Base-by-base conservation (phyloP, 164 flowering plant species). In the Sedum album region DNA sequence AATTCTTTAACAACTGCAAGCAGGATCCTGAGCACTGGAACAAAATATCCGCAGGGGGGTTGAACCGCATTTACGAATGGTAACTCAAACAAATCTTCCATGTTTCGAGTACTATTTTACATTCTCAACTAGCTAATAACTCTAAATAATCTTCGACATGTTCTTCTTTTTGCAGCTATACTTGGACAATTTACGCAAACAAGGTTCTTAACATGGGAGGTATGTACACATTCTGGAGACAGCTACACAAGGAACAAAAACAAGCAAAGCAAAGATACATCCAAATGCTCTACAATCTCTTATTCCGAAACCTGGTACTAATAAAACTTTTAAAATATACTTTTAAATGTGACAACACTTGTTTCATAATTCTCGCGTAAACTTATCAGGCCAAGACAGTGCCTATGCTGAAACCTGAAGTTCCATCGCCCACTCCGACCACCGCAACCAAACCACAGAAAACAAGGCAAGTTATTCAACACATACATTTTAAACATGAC, bases 171-270 rank as follows among this genome's bases (percentile, higher is more conserved):
- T 82, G 83, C 82, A 95, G 99, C 85, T 95, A 92, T 60, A 92
- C 99, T 66, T 95, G 99, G 99, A 88, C 88, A 76, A 92, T 95
- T 25, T 92, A 95, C 71, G 99, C 97, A 31, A 86, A 82, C 69
- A 92, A 83, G 69, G 78, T 88, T 55, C 60, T 95, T 82, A 89
- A 86, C 79, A 95, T 92, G 97, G 96, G 97, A 74, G 79, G 88
- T 11, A 79, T 79, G 21, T 92, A 95, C 72, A 77, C 83, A 39
- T 87, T 95, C 73, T 92, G 97, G 97, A 90, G 82, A 81, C 82
- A 78, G 70, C 31, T 90, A 75, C 79, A 86, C 75, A 87, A 79
- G 69, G 96, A 84, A 13, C 85, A 82, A 73, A 95, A 85, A 76
- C 77, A 73, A 33, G 96, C 97, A 13, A 89, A 89, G 76, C 82